These are phyloP conservation scores for Monosporozyma aquatica DNA, from an alignment of 805 yeast genomes.

Conservation along the genomic window DNA sequence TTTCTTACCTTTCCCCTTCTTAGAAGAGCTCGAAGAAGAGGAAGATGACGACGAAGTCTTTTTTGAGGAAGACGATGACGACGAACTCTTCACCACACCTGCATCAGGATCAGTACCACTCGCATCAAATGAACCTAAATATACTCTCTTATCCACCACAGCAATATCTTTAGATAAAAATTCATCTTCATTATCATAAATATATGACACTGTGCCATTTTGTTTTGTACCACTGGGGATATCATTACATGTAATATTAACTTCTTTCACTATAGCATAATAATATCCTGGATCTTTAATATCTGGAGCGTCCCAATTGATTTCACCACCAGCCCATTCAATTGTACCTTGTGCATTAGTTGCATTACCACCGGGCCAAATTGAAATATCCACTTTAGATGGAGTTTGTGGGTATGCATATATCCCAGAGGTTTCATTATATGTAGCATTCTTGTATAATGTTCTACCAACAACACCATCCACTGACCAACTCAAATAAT, in stretches of 20 bases:
- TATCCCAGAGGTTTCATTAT: conserved; percentile 48
- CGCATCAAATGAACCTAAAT: conserved; percentile 50
- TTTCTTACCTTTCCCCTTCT: background rate
- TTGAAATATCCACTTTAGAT: conserved; percentile 57
- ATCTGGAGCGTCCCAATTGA: conserved; percentile 76
- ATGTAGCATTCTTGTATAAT: conserved; percentile 50
- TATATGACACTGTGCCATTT: conserved; percentile 43
- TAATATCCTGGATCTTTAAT: conserved; percentile 71
- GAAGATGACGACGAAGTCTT: conserved; percentile 1
- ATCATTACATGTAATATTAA: conserved; percentile 61
- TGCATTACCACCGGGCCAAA: conserved; percentile 70
- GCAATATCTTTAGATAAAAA: conserved; percentile 41
- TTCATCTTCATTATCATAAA: conserved; percentile 42
- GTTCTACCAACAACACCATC: conserved; percentile 65
- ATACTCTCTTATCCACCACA: conserved; percentile 54
- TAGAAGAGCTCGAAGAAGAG: background rate
- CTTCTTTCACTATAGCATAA: conserved; percentile 53
- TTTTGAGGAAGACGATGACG: conserved; percentile 5
- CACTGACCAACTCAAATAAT: conserved; percentile 56
- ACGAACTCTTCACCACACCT: conserved; percentile 6
- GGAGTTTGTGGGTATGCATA: conserved; percentile 69
- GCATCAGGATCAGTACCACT: conserved; percentile 54
- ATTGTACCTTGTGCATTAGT: conserved; percentile 52
- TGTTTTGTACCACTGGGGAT: conserved; percentile 49
- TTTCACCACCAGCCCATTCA: conserved; percentile 82